phyloP scores from a whole-genome alignment of 345 rosid species.

The Carallia brachiata region DNA sequence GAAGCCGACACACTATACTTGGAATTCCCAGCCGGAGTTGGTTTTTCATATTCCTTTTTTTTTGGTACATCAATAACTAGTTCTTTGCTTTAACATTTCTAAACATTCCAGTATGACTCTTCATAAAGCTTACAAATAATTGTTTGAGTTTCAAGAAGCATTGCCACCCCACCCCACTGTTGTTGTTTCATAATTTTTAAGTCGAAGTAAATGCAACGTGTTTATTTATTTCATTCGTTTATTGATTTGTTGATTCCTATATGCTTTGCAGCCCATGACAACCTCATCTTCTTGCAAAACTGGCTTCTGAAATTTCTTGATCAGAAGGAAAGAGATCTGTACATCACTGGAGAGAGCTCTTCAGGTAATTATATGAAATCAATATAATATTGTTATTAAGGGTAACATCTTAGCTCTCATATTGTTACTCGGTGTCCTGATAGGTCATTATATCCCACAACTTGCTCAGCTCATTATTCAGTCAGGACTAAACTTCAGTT shows the following conservation, averaged over 20 bases:
- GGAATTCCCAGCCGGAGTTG: slow-evolving; percentile 27
- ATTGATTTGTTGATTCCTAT: too few species aligned
- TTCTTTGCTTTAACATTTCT: too few species aligned
- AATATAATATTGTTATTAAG: not conserved
- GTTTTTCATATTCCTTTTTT: slow-evolving; percentile 13
- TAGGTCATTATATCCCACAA: slow-evolving; percentile 31
- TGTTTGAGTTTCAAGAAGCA: too few species aligned
- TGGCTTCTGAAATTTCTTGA: slow-evolving; percentile 23
- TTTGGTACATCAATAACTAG: not conserved
- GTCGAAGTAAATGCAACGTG: too few species aligned
- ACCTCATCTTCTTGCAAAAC: slow-evolving; percentile 10
- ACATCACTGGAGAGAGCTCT: slow-evolving; percentile 19
- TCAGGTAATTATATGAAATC: not conserved
- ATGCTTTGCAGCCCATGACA: slow-evolving; percentile 16
- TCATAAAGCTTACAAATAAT: too few species aligned
- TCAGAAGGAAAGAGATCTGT: slow-evolving; percentile 17
- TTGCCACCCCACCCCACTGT: too few species aligned
- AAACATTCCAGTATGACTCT: too few species aligned
- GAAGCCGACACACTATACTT: slow-evolving; percentile 19
- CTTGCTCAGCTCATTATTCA: slow-evolving; percentile 21
- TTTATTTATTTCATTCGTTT: too few species aligned
- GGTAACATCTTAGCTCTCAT: not conserved
- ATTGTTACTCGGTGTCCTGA: not conserved
- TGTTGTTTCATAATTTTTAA: too few species aligned
- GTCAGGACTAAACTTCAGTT: slow-evolving; percentile 15